phyloP scores from a whole-genome alignment of 345 rosid genomes.

The Salix purpurea region DNA sequence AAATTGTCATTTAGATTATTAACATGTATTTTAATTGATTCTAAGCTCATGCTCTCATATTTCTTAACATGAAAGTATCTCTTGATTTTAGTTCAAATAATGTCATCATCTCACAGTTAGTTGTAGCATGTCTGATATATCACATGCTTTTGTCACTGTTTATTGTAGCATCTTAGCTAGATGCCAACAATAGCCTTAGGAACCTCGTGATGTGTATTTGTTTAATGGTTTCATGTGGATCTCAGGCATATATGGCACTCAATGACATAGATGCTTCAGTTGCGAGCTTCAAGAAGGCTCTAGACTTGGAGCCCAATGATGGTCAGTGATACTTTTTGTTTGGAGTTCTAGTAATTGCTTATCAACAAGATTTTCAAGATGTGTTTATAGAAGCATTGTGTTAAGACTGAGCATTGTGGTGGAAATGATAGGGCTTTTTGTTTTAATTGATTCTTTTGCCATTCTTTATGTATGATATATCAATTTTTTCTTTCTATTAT shows the following conservation, averaged over 20 bases:
- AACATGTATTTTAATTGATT: too few species aligned
- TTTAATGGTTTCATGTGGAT: neutral
- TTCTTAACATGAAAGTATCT: neutral
- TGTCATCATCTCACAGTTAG: neutral
- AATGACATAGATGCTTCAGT: conserved; percentile 84
- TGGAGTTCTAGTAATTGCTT: neutral
- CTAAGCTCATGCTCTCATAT: neutral
- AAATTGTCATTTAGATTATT: neutral
- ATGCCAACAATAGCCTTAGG: neutral
- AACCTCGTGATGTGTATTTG: neutral
- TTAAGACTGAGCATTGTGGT: neutral
- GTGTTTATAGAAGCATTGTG: neutral
- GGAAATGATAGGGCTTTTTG: neutral
- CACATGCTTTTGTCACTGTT: neutral
- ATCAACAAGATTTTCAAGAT: neutral
- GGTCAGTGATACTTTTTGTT: conserved; percentile 32
- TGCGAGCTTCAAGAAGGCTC: conserved; percentile 77
- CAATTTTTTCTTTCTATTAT: neutral
- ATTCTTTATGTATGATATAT: neutral
- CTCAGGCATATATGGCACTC: conserved; percentile 75
- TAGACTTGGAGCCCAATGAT: conserved; percentile 78
- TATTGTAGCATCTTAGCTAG: neutral
- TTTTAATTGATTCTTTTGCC: neutral
- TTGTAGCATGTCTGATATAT: neutral
- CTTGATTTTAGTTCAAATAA: neutral